These are phyloP conservation scores for Beauveria varroae DNA, from an alignment of 2,329 filamentous ascomycete species.

Conservation along the genomic window DNA sequence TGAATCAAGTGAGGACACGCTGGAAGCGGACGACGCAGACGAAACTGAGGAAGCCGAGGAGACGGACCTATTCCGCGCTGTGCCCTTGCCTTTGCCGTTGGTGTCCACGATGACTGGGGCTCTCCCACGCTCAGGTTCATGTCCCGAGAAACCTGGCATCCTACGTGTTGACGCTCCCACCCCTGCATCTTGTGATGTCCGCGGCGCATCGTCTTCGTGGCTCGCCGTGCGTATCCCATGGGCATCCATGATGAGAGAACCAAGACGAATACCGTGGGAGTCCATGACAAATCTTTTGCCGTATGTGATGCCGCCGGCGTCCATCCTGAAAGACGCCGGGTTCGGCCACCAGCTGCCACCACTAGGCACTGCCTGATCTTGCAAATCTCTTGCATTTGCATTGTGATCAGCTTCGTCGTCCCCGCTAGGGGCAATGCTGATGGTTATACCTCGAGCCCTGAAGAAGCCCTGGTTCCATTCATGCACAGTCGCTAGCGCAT, in stretches of 20 bases:
- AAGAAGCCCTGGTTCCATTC: slow-evolving; percentile 56
- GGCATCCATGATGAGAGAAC: slow-evolving; percentile 34
- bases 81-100: slow-evolving; percentile 5
- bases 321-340: slow-evolving; percentile 28
- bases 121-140: neutral
- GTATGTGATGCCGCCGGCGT: slow-evolving; percentile 35
- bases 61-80: slow-evolving; percentile 28
- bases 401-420: neutral
- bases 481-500: slow-evolving; percentile 33
- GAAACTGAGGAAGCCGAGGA: slow-evolving; percentile 27
- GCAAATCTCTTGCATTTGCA: neutral
- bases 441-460: slow-evolving; percentile 37
- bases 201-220: neutral
- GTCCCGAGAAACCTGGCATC: neutral
- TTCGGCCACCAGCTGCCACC: neutral
- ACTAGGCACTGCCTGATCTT: slow-evolving; percentile 9
- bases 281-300: slow-evolving; percentile 37
- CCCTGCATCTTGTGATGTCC: neutral
- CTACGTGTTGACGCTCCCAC: neutral
- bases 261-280: slow-evolving; percentile 37
- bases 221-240: slow-evolving; percentile 26
- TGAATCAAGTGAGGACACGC: slow-evolving; percentile 39
- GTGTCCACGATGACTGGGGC: neutral
- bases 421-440: slow-evolving; percentile 26
- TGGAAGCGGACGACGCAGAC: slow-evolving; percentile 26